Evolutionary conservation across 2,329 filamentous ascomycete genomes (phyloP).

Genomic region (Fusarium mundagurra): DNA sequence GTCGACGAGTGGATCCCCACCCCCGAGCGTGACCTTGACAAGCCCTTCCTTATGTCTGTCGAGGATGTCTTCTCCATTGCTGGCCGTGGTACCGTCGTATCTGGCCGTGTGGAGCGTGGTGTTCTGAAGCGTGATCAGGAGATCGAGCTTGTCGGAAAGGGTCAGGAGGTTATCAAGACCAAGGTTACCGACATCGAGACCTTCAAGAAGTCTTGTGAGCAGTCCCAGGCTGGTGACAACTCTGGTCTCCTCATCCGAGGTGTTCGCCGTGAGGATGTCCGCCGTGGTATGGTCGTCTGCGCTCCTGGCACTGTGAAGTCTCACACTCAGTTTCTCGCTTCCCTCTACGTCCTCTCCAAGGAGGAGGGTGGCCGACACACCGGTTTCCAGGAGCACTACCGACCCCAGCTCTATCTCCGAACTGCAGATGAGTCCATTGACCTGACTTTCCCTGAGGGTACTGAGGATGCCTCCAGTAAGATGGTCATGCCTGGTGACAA

Average conservation of each 20-base stretch:
- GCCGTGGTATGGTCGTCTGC: slow-evolving; percentile 92
- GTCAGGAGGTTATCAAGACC: slow-evolving; percentile 85
- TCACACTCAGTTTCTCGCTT: slow-evolving; percentile 90
- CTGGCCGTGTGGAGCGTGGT: slow-evolving; percentile 97
- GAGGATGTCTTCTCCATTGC: slow-evolving; percentile 92
- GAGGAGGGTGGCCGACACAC: slow-evolving; percentile 98
- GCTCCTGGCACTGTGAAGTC: slow-evolving; percentile 86
- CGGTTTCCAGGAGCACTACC: slow-evolving; percentile 95
- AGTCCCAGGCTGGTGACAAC: slow-evolving; percentile 97
- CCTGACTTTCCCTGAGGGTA: slow-evolving; percentile 87
- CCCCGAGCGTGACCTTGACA: slow-evolving; percentile 91
- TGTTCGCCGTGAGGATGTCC: slow-evolving; percentile 93
- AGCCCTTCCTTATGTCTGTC: slow-evolving; percentile 99
- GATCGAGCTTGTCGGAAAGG: slow-evolving; percentile 93
- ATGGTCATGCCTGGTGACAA: slow-evolving; percentile 99
- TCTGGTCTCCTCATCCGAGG: slow-evolving; percentile 96
- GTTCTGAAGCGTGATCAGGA: slow-evolving; percentile 92
- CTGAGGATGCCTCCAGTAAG: slow-evolving; percentile 75
- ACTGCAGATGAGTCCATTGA: slow-evolving; percentile 85
- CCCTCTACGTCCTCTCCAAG: slow-evolving; percentile 97
- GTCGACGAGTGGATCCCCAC: slow-evolving; percentile 98
- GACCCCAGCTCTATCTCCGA: slow-evolving; percentile 94
- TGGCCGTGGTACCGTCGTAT: slow-evolving; percentile 95
- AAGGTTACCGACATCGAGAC: slow-evolving; percentile 99
- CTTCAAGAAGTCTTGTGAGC: slow-evolving; percentile 99